A percentile compares a stretch with the other conserved stretches of the same genome.
Evolutionary conservation across 768 basidiomycete species (phyloP).

Genomic region (Leucocoprinus leucothites): DNA sequence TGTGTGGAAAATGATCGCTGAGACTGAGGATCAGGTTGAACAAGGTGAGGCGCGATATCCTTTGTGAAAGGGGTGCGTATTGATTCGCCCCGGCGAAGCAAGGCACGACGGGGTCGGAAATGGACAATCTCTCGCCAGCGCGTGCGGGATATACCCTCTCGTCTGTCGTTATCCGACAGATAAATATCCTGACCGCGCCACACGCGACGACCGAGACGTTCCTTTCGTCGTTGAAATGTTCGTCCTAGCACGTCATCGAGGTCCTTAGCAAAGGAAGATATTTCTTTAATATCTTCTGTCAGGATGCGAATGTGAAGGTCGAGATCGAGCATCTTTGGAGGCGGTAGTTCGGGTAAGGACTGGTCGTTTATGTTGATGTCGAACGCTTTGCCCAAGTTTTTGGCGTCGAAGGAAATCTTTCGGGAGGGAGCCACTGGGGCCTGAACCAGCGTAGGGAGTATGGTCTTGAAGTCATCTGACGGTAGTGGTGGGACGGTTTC

Average conservation of each 20-base stretch:
- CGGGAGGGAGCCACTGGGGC: background rate
- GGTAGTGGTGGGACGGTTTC: conserved; percentile 6
- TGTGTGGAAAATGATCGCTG: too few species aligned
- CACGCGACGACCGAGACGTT: conserved; percentile 74
- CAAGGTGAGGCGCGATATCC: background rate
- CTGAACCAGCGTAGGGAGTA: conserved; percentile 3
- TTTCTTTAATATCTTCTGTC: conserved; percentile 47
- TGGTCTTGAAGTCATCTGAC: background rate
- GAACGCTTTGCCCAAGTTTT: conserved; percentile 16
- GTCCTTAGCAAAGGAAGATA: conserved; percentile 41
- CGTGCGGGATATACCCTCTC: conserved; percentile 35
- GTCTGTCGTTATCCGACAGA: conserved; percentile 27
- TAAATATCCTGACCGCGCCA: conserved; percentile 62
- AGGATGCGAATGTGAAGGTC: conserved; percentile 56
- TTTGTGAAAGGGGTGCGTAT: background rate
- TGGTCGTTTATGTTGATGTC: conserved; percentile 34
- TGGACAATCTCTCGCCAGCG: conserved; percentile 51
- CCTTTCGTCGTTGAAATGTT: conserved; percentile 61
- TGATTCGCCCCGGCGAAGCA: background rate
- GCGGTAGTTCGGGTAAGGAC: conserved; percentile 17
- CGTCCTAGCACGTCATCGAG: conserved; percentile 45
- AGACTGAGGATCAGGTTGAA: background rate
- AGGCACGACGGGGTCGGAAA: conserved; percentile 30
- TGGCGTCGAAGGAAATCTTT: background rate
- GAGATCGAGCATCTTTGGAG: conserved; percentile 44